Base-by-base conservation (phyloP, 2,329 filamentous ascomycete species). In the Ophiostoma piceae region DNA sequence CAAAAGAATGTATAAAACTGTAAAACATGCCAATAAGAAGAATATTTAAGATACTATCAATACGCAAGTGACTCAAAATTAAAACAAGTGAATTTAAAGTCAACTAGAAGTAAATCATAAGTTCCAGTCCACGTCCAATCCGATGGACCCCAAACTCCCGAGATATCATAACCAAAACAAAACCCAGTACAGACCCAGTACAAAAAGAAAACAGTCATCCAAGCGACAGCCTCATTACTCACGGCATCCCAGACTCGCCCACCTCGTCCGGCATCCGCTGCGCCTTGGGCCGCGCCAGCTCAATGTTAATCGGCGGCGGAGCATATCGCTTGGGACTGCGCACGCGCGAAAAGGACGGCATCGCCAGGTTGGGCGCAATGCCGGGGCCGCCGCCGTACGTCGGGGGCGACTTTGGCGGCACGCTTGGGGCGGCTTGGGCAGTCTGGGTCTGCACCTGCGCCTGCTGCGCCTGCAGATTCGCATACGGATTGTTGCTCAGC, bases 321-420 rank as follows among this genome's bases (percentile, higher is more conserved):
- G 74, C 71, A 73, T 82, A 80, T 72, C 80, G 79, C 73, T 79
- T 83, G 0, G 82, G 80, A 9, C 81, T 74, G 0, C 77, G 75
- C 0, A 83, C 74, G 35, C 79, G 79, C 1, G 77, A 76, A 0
- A 82, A 72, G 0, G 80, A 80, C 0, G 82, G 79, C 1, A 67
- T 5, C 22, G 16, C 4, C 0, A 67, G 6, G 22, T 32, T 35
- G 5, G 66, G 66, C 11, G 66, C 16, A n/a, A 64, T 16, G 22
- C 29, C 60, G 8, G 16, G n/a, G n/a, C n/a, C n/a, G n/a, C n/a
- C n/a, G n/a, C n/a, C n/a, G n/a, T n/a, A n/a, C n/a, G n/a, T n/a
- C n/a, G n/a, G n/a, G n/a, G n/a, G n/a, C n/a, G n/a, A n/a, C n/a
- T n/a, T n/a, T n/a, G n/a, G n/a, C n/a, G n/a, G n/a, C n/a, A n/a